These are phyloP conservation scores for Blastomyces parvus DNA, from an alignment of 2,329 filamentous ascomycete genomes.

Conservation along the genomic window DNA sequence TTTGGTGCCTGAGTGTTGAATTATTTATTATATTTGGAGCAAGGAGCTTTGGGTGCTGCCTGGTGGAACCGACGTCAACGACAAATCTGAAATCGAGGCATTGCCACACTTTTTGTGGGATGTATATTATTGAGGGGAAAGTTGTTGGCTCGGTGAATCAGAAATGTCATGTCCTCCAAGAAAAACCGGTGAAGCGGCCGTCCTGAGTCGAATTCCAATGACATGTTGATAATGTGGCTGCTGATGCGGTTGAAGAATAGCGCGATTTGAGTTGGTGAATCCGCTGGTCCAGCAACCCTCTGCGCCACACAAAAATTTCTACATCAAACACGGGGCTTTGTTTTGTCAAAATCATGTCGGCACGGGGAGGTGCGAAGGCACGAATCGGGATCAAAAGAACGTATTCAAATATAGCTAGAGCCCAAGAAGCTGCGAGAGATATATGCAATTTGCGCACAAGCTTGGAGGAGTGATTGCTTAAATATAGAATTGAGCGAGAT, in stretches of 20 bases:
- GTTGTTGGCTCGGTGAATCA: background rate
- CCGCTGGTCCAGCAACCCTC: no score
- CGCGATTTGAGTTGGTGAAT: no score
- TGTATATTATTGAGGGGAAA: background rate
- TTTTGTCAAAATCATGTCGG: no score
- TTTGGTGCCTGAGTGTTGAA: background rate
- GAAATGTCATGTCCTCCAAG: background rate
- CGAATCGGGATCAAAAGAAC: background rate
- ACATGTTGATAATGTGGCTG: no score
- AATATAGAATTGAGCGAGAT: background rate
- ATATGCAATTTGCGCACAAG: background rate
- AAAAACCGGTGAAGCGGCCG: no score
- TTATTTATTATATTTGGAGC: no score
- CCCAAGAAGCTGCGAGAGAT: background rate
- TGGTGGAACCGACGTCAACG: background rate
- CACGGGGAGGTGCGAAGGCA: background rate
- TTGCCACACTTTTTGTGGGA: background rate
- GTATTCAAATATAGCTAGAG: background rate
- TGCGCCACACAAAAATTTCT: no score
- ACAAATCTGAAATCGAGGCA: background rate
- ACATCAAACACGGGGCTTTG: no score
- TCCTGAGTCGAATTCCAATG: background rate
- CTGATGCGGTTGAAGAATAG: no score
- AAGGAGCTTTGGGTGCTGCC: background rate
- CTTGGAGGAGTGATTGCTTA: background rate